Evolutionary conservation across 306 rosid genomes (phyloP), one percentile per base, ranked within the genome.

Genomic region (Casuarina cunninghamiana): DNA sequence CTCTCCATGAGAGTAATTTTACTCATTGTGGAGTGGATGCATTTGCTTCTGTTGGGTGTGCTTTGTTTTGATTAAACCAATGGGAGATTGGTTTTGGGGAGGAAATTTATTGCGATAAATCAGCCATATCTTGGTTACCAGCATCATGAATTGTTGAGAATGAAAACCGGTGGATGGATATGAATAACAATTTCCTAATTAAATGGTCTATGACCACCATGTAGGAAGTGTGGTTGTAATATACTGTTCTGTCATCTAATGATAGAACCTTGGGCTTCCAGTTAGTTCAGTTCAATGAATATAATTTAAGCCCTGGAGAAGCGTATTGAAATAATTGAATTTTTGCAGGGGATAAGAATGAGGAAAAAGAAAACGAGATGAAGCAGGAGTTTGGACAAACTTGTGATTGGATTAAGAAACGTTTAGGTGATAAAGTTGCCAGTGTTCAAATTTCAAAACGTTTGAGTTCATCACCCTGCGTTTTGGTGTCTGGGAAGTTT

Each of bases 391-490:
- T 85, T 62, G 89, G 93, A 82, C 83, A 78, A 83, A 91, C 94
- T 45, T 91, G 97, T 89, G 99, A 96, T 70, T 96, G 98, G 98
- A 90, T 96, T 69, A 96, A 93, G 88, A 93, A 96, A 79, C 87
- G 79, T 73, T 86, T 96, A 88, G 98, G 96, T 19, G 98, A 91
- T 69, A 96, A 87, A 84, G 99, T 96, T 77, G 96, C 99, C 16
- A 89, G 84, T 78, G 99, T 96, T 76, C 97, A 93, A 78, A 91
- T 96, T 72, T 93, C 99, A 65, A 93, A 81, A 76, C 91, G 99
- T 74, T 89, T 96, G 69, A 91, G 91, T 87, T 88, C 98, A 51
- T 96, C 99, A 2, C 99, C 99, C 53, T 93, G 99, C 42, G 97
- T 96, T 78, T 91, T 96, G 80, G 99, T 83, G 42, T 87, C 99